Conservation (phyloP, 2,329 filamentous ascomycete genomes). For the Botrytis deweyae region DNA sequence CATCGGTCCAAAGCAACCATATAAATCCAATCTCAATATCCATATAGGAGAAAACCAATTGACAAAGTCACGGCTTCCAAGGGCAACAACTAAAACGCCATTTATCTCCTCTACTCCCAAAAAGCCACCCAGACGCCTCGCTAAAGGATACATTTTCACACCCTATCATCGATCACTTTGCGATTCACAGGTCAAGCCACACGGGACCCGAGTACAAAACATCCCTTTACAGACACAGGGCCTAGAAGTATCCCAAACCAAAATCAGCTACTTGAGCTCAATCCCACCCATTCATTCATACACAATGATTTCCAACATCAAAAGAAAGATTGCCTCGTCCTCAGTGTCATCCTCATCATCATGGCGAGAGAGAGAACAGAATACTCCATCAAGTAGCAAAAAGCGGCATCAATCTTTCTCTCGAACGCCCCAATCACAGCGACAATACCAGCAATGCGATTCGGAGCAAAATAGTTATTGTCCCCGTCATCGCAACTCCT, state of each 20-base stretch:
- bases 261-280: neutral
- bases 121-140: conserved; percentile 6
- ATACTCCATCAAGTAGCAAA: neutral
- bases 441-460: neutral
- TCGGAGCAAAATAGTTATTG: neutral
- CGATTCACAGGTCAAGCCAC: neutral
- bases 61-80: neutral
- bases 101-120: neutral
- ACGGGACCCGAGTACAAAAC: neutral
- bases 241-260: neutral
- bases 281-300: neutral
- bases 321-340: neutral
- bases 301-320: conserved; percentile 15
- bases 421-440: neutral
- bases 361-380: conserved; percentile 1
- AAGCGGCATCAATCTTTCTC: neutral
- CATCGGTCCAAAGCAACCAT: neutral
- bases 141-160: conserved; percentile 10
- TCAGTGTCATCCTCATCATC: neutral
- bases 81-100: neutral
- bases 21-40: conserved; percentile 1
- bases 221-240: neutral
- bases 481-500: conserved; percentile 1
- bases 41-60: neutral
- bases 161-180: neutral